Base-by-base conservation (phyloP, 2,329 filamentous ascomycete species). In the Ophiocordyceps camponoti-floridani region DNA sequence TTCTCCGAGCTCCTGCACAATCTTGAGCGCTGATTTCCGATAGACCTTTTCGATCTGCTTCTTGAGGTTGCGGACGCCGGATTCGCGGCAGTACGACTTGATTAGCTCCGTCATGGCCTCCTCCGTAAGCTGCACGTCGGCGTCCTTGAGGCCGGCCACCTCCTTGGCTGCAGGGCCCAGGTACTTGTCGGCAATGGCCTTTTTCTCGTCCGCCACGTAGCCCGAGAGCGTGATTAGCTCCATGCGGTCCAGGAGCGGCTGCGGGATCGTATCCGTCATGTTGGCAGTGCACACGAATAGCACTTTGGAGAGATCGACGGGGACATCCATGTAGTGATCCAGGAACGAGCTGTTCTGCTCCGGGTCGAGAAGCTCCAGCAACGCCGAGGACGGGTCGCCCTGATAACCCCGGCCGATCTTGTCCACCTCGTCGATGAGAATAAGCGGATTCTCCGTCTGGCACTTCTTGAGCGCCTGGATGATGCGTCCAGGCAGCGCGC, bases 11-110 rank as follows among this genome's bases (percentile, higher is more conserved):
- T 96, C 88, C 59, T 89, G 83, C 12, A 98, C 89, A 52, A 98
- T 98, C 66, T 95, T 96, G 49, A 98, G 71, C 0, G 91, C 93
- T 13, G 89, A 87, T 64, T 98, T 98, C 47, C 91, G 80, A 65
- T 95, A 98, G 3, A 98, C 86, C 68, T 98, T 98, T 62, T 98
- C 91, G 49, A 98, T 98, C 62, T 96, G 89, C 69, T 98, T 96
- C 75, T 98, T 98, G 48, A 98, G 68, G 58, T 98, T 98, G 52
- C 91, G 82, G 9, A 98, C 93, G 54, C 91, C 91, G 40, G 87
- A 94, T 64, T 98, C 91, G 40, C 91, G 84, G 65, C 88, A 95
- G 67, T 98, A 98, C 23, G 86, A 94, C 66, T 96, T 96, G 68
- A 98, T 98, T 41, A 98, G 73, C 63, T 98, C 91, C 56, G 91